Evolutionary conservation across 345 rosid genomes (phyloP).

Genomic region (Lumnitzera racemosa): DNA sequence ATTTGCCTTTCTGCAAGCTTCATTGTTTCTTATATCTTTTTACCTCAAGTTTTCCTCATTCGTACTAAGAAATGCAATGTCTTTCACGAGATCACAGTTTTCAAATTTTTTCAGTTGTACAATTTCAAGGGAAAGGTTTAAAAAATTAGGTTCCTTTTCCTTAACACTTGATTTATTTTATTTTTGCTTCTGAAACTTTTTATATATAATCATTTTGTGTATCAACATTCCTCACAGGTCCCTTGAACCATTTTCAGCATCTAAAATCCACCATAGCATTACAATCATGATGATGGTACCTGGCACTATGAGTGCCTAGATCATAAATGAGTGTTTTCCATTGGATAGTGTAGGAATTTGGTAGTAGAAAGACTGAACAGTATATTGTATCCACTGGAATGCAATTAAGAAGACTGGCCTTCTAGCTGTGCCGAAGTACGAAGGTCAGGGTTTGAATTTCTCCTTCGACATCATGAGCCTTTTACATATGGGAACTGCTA

Average conservation of each 20-base stretch:
- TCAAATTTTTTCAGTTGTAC: no score
- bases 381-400: slow-evolving; percentile 20
- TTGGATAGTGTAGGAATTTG: slow-evolving; percentile 14
- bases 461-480: slow-evolving; percentile 13
- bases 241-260: slow-evolving; percentile 20
- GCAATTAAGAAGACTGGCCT: slow-evolving; percentile 20
- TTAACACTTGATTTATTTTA: neutral
- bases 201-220: neutral
- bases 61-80: no score
- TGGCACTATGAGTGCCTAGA: slow-evolving; percentile 15
- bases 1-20: no score
- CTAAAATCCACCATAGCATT: slow-evolving; percentile 20
- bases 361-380: slow-evolving; percentile 15
- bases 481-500: slow-evolving; percentile 18
- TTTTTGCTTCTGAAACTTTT: neutral
- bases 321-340: slow-evolving; percentile 18
- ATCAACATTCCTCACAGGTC: slow-evolving; percentile 14
- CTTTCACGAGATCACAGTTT: no score
- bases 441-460: slow-evolving; percentile 20
- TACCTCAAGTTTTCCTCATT: no score
- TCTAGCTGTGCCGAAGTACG: slow-evolving; percentile 15
- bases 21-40: no score
- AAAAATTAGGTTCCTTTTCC: no score
- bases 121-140: neutral
- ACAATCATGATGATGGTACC: slow-evolving; percentile 5